Percentiles rank a stretch among this genome's conserved stretches.
phyloP scores from a whole-genome alignment of 2,329 filamentous ascomycete genomes.

The Aphanoascus verrucosus region DNA sequence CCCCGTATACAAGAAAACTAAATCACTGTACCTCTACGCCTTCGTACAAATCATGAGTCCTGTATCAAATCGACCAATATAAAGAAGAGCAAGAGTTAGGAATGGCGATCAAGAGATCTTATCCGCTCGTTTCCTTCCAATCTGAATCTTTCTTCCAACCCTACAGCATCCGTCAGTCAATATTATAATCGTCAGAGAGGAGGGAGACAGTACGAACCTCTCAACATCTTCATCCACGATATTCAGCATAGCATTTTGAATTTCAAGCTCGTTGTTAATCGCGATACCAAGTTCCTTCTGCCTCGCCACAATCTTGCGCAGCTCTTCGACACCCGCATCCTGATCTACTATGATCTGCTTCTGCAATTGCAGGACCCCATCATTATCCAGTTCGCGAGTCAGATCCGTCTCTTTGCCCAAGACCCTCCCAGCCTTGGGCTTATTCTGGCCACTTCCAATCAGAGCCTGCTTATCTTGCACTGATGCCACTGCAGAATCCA shows the following conservation, averaged over 20 bases:
- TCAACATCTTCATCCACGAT: slow-evolving; percentile 50
- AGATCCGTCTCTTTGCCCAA: slow-evolving; percentile 49
- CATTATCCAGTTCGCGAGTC: slow-evolving; percentile 53
- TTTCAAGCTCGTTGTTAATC: slow-evolving; percentile 52
- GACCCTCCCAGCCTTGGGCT: slow-evolving; percentile 38
- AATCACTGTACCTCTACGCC: not conserved
- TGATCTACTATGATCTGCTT: slow-evolving; percentile 52
- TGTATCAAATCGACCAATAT: not conserved
- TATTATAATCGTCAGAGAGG: not conserved
- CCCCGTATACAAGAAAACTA: not conserved
- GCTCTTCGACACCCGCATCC: slow-evolving; percentile 48
- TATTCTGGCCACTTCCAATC: slow-evolving; percentile 21
- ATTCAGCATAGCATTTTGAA: slow-evolving; percentile 51
- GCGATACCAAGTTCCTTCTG: slow-evolving; percentile 53
- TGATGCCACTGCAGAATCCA: slow-evolving; percentile 39
- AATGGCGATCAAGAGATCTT: slow-evolving; percentile 34
- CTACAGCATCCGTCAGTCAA: slow-evolving; percentile 18
- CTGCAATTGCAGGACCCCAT: slow-evolving; percentile 54
- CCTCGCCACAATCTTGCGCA: slow-evolving; percentile 48
- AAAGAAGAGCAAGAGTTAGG: not conserved
- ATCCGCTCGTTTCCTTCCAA: slow-evolving; percentile 39
- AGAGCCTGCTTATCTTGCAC: slow-evolving; percentile 38
- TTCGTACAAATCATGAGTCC: not conserved
- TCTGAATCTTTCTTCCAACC: slow-evolving; percentile 37
- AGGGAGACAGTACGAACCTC: slow-evolving; percentile 27